phyloP scores from a whole-genome alignment of 495 filamentous ascomycete species.

The Viridothelium virens region DNA sequence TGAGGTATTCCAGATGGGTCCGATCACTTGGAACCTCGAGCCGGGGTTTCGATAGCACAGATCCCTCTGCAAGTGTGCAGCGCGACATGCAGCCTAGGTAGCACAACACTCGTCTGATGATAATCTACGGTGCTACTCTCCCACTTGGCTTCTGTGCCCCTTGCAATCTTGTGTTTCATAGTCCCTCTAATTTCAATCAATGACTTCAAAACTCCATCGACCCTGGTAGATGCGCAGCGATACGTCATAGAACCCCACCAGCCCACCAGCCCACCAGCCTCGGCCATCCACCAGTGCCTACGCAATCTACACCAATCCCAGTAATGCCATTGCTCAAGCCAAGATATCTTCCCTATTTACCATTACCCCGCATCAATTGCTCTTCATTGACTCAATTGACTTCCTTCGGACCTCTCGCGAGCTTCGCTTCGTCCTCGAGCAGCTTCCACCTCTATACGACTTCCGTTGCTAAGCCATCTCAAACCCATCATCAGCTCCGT shows the following conservation, averaged over 20 bases:
- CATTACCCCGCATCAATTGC: neutral
- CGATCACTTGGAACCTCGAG: neutral
- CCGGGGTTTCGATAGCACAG: too few species aligned
- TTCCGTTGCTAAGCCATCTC: neutral
- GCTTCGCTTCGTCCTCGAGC: neutral
- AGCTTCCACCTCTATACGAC: neutral
- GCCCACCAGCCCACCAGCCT: neutral
- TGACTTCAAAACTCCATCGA: slow-evolving; percentile 1
- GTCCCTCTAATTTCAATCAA: neutral
- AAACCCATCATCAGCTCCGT: neutral
- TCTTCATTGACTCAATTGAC: neutral
- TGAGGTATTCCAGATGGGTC: slow-evolving; percentile 12
- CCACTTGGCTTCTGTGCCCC: too few species aligned
- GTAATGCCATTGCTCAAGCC: neutral
- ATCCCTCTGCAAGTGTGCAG: too few species aligned
- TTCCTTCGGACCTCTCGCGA: neutral
- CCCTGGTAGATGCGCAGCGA: slow-evolving; percentile 2
- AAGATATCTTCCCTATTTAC: neutral
- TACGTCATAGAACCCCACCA: slow-evolving; percentile 7
- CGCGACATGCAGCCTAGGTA: too few species aligned
- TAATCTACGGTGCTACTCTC: too few species aligned
- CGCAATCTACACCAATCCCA: neutral
- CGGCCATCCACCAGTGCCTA: neutral
- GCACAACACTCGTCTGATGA: too few species aligned
- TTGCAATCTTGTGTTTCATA: neutral